These are phyloP conservation scores for Termitomyces sp. DNA, from an alignment of 768 basidiomycete genomes.

Conservation along the genomic window DNA sequence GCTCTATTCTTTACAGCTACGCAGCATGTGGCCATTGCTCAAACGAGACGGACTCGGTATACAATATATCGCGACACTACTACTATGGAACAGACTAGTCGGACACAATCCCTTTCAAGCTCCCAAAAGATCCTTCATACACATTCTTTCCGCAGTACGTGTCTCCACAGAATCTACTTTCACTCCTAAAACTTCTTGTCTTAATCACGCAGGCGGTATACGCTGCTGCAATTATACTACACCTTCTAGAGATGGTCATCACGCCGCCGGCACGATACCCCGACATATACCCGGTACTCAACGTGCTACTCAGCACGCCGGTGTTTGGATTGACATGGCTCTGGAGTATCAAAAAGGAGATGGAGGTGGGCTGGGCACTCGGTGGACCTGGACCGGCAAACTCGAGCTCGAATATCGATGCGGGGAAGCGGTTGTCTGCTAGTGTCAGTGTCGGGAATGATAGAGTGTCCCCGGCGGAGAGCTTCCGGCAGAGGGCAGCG, in stretches of 20 bases:
- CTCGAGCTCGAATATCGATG: slow-evolving; percentile 6
- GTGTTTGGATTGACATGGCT: slow-evolving; percentile 84
- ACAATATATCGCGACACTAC: slow-evolving; percentile 64
- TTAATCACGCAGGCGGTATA: slow-evolving; percentile 50
- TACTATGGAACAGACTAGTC: slow-evolving; percentile 81
- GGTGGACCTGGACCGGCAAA: slow-evolving; percentile 40
- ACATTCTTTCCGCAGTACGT: slow-evolving; percentile 51
- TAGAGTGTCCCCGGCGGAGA: slow-evolving; percentile 6
- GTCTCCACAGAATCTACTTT: slow-evolving; percentile 1
- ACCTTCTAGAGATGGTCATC: slow-evolving; percentile 59
- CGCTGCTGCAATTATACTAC: slow-evolving; percentile 47
- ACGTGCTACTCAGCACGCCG: slow-evolving; percentile 75
- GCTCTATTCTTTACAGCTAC: not conserved
- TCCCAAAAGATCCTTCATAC: slow-evolving; percentile 44
- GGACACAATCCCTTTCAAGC: slow-evolving; percentile 68
- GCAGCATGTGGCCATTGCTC: slow-evolving; percentile 93
- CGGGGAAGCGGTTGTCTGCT: slow-evolving; percentile 4
- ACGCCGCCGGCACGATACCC: slow-evolving; percentile 74
- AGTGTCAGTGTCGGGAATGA: not conserved
- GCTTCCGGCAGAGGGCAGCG: slow-evolving; percentile 18
- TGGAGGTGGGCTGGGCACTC: slow-evolving; percentile 80
- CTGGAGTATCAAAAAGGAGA: slow-evolving; percentile 81
- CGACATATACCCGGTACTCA: slow-evolving; percentile 81
- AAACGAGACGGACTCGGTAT: slow-evolving; percentile 72
- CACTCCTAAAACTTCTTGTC: not conserved